Evolutionary conservation across 805 yeast species (phyloP).

Genomic region (Groenewaldozyma tartarivorans): DNA sequence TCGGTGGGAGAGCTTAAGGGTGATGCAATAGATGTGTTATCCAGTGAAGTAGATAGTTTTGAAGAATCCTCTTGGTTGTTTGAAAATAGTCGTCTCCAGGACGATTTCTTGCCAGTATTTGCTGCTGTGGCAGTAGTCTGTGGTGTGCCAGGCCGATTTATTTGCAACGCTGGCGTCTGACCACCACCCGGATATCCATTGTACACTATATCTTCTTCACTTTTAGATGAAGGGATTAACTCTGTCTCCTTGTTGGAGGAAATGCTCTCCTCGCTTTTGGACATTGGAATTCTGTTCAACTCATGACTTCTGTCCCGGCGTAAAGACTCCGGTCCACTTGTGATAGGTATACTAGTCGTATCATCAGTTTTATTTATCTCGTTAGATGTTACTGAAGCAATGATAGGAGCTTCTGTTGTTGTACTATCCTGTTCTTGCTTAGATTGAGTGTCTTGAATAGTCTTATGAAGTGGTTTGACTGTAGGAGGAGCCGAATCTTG

Average conservation of each 20-base stretch:
- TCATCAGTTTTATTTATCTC: neutral
- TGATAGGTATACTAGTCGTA: neutral
- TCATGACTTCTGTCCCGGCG: neutral
- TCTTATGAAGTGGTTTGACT: neutral
- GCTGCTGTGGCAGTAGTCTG: neutral
- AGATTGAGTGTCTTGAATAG: neutral
- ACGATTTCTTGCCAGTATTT: neutral
- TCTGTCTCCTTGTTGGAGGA: neutral
- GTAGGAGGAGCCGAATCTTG: conserved; percentile 6
- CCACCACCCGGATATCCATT: neutral
- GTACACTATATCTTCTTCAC: neutral
- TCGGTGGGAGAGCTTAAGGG: neutral
- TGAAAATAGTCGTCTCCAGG: neutral
- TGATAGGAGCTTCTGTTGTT: neutral
- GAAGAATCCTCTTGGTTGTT: neutral
- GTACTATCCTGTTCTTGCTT: neutral
- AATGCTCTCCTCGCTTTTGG: neutral
- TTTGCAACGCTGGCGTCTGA: neutral
- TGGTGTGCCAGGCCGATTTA: neutral
- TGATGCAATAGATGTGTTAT: neutral
- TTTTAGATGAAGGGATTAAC: neutral
- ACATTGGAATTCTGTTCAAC: neutral
- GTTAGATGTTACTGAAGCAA: neutral
- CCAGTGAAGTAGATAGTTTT: neutral
- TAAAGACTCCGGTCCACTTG: neutral